Percentiles rank a stretch among this genome's conserved stretches.
Conservation (phyloP, 805 yeast genomes). For the Tetrapisispora iriomotensis region DNA sequence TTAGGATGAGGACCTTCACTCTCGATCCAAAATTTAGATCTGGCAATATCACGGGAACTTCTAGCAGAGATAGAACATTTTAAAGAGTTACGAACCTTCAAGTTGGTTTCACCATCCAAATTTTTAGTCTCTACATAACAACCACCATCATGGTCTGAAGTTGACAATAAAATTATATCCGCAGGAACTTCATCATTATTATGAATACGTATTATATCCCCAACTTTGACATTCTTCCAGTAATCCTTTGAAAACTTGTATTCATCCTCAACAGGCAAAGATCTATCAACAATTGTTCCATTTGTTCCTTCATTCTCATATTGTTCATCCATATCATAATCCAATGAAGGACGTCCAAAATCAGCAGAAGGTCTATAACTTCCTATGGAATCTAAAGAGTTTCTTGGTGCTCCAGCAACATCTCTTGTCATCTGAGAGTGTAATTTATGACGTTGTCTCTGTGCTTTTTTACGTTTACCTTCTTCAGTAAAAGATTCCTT, state of each 20-base stretch:
- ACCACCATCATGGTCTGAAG: constrained; percentile 58
- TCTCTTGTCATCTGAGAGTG: constrained; percentile 5
- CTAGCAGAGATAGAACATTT: constrained; percentile 47
- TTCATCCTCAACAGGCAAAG: constrained; percentile 36
- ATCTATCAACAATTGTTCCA: constrained; percentile 46
- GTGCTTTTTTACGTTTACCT: constrained; percentile 24
- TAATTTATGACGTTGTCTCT: constrained; percentile 6
- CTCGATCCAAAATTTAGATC: constrained; percentile 54
- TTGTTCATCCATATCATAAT: constrained; percentile 41
- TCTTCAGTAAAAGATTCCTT: constrained; percentile 25
- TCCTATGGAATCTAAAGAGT: constrained; percentile 31
- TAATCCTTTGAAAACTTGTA: constrained; percentile 28
- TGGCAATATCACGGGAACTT: constrained; percentile 40
- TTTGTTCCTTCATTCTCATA: constrained; percentile 39
- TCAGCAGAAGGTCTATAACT: constrained; percentile 26
- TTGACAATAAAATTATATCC: constrained; percentile 52
- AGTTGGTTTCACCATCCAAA: constrained; percentile 72
- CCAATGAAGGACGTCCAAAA: constrained; percentile 18
- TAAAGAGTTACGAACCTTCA: constrained; percentile 66
- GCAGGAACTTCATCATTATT: constrained; percentile 77
- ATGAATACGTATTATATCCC: constrained; percentile 61
- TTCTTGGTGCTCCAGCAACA: constrained; percentile 23
- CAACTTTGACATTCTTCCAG: constrained; percentile 68
- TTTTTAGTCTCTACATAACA: constrained; percentile 77
- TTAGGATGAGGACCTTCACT: constrained; percentile 84